Percentiles rank a stretch among this genome's conserved stretches.
Evolutionary conservation across 495 filamentous ascomycete species (phyloP).

Genomic region (Bryoglossum gracile): DNA sequence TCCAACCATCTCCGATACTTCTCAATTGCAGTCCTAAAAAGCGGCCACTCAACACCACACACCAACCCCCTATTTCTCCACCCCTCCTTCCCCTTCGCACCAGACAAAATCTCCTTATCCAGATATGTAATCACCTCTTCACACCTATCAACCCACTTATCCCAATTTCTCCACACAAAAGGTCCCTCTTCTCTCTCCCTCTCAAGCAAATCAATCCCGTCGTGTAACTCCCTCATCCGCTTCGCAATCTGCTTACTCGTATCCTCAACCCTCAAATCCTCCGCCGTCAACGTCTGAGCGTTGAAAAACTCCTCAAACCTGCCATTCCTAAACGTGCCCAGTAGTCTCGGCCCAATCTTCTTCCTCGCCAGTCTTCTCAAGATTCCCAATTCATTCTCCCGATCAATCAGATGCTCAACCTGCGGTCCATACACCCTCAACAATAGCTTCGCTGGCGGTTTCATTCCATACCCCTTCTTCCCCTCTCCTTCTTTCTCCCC

Average conservation of each 20-base stretch:
- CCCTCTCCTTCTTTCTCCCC: constrained; percentile 31
- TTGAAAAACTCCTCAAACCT: constrained; percentile 92
- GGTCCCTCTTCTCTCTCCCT: constrained; percentile 73
- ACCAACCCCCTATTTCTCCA: constrained; percentile 69
- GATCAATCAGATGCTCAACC: constrained; percentile 91
- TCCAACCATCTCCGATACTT: constrained; percentile 71
- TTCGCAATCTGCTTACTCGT: constrained; percentile 95
- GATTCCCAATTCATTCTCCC: constrained; percentile 82
- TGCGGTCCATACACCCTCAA: constrained; percentile 93
- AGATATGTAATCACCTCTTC: constrained; percentile 70
- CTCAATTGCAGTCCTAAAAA: constrained; percentile 68
- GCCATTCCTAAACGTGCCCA: constrained; percentile 93
- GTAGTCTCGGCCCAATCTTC: constrained; percentile 85
- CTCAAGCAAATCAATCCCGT: constrained; percentile 78
- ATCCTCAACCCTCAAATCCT: constrained; percentile 70
- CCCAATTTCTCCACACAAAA: constrained; percentile 86
- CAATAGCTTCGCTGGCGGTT: constrained; percentile 59
- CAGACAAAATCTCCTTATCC: constrained; percentile 57
- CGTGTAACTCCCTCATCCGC: constrained; percentile 92
- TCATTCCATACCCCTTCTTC: constrained; percentile 7
- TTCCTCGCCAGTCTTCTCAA: constrained; percentile 80
- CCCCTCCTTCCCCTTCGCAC: constrained; percentile 35
- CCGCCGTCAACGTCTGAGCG: constrained; percentile 66
- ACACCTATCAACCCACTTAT: constrained; percentile 82
- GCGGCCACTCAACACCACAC: constrained; percentile 77